Conservation (phyloP, 2,329 filamentous ascomycete genomes). For the Curvularia hawaiiensis region DNA sequence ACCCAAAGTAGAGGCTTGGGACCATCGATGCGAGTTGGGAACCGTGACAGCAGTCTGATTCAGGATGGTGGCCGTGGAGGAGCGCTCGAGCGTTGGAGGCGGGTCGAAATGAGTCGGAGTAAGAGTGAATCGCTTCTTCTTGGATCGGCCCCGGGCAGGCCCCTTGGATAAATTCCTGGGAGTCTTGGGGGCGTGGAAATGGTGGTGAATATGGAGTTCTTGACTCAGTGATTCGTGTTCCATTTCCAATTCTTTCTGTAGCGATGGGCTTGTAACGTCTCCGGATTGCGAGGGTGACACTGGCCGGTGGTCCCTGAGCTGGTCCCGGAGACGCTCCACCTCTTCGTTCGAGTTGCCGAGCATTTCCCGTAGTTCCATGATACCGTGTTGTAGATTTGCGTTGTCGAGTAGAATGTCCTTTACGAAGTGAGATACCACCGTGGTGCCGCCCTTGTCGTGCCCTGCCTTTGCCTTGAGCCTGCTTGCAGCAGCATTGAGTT, state of each 20-base stretch:
- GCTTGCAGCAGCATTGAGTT: conserved; percentile 78
- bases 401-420: conserved; percentile 96
- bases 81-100: conserved; percentile 50
- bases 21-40: conserved; percentile 65
- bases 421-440: conserved; percentile 93
- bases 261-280: conserved; percentile 51
- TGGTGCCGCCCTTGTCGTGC: conserved; percentile 63
- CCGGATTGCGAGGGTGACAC: conserved; percentile 44
- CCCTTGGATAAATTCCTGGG: conserved; percentile 53
- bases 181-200: conserved; percentile 70
- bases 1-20: conserved; percentile 67
- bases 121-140: conserved; percentile 72
- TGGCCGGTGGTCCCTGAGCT: conserved; percentile 80
- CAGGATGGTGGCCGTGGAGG: conserved; percentile 63
- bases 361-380: conserved; percentile 89
- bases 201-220: conserved; percentile 91
- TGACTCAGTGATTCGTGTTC: conserved; percentile 39
- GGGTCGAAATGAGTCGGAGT: conserved; percentile 58
- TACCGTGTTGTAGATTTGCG: conserved; percentile 87
- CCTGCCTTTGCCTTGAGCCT: conserved; percentile 74
- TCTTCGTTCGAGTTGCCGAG: conserved; percentile 91
- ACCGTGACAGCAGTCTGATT: conserved; percentile 66
- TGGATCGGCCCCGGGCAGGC: conserved; percentile 59
- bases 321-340: conserved; percentile 83
- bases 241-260: conserved; percentile 72